These are phyloP conservation scores for Penicillium polonicum DNA, from an alignment of 2,329 filamentous ascomycete species.

Conservation along the genomic window DNA sequence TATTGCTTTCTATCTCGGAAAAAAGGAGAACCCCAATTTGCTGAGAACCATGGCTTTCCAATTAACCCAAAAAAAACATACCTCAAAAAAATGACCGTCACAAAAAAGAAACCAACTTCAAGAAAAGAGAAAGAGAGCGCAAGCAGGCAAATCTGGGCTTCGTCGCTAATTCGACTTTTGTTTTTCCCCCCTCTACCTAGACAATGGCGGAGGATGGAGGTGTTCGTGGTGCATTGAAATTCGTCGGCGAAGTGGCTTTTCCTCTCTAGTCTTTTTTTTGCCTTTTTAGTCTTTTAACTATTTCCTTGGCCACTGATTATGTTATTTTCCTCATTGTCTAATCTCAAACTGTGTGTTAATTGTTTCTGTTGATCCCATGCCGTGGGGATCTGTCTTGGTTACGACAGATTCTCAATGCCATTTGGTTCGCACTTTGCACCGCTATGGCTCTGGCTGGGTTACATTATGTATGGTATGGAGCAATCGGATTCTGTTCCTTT, in stretches of 20 bases:
- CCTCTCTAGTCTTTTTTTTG: conserved; percentile 22
- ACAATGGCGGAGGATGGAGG: conserved; percentile 37
- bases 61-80: background rate
- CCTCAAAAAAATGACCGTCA: conserved; percentile 9
- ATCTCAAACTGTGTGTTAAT: conserved; percentile 16
- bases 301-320: conserved; percentile 20
- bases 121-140: conserved; percentile 28
- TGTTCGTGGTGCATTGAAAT: conserved; percentile 40
- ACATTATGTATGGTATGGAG: conserved; percentile 30
- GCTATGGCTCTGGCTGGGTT: conserved; percentile 21
- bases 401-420: conserved; percentile 1
- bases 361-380: conserved; percentile 2
- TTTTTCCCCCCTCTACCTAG: conserved; percentile 36
- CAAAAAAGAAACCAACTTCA: conserved; percentile 18
- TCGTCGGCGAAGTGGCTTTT: conserved; percentile 36
- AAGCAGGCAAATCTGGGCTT: conserved; percentile 31
- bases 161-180: conserved; percentile 28
- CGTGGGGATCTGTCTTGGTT: background rate
- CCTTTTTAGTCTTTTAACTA: conserved; percentile 28
- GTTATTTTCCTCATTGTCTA: conserved; percentile 27
- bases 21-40: conserved; percentile 13
- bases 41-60: conserved; percentile 9
- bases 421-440: background rate
- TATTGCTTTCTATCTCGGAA: conserved; percentile 12
- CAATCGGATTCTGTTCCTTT: conserved; percentile 23